phyloP scores from a whole-genome alignment of 2,329 filamentous ascomycete species.

The Colletotrichum zoysiae region DNA sequence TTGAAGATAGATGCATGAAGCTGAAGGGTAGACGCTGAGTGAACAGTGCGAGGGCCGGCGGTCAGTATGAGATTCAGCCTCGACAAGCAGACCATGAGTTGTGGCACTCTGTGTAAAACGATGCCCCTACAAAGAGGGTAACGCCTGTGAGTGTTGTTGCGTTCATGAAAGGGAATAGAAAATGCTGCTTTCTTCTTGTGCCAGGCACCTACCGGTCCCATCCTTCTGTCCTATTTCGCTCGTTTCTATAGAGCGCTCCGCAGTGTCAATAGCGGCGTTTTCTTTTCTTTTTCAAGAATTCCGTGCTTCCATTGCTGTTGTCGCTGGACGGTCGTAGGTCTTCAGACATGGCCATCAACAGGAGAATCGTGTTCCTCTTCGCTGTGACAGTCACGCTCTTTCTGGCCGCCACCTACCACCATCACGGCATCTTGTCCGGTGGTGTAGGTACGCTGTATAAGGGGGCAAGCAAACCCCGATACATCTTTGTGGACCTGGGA shows the following conservation, averaged over 20 bases:
- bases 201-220: background rate
- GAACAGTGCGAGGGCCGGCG: background rate
- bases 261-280: background rate
- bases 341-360: background rate
- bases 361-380: background rate
- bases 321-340: too few species aligned
- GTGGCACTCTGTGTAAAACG: background rate
- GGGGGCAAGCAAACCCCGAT: background rate
- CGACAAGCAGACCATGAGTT: background rate
- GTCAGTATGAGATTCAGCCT: background rate
- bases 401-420: background rate
- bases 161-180: background rate
- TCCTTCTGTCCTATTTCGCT: background rate
- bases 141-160: background rate
- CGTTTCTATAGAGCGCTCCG: background rate
- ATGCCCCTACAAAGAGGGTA: background rate
- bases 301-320: background rate
- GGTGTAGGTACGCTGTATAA: background rate
- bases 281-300: fast-evolving
- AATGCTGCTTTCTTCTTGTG: background rate
- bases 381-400: background rate
- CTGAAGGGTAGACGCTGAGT: background rate
- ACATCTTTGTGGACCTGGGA: background rate
- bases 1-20: background rate
- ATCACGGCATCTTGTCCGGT: background rate